Base-by-base conservation (phyloP, 345 rosid species). In the Syzygium oleosum region DNA sequence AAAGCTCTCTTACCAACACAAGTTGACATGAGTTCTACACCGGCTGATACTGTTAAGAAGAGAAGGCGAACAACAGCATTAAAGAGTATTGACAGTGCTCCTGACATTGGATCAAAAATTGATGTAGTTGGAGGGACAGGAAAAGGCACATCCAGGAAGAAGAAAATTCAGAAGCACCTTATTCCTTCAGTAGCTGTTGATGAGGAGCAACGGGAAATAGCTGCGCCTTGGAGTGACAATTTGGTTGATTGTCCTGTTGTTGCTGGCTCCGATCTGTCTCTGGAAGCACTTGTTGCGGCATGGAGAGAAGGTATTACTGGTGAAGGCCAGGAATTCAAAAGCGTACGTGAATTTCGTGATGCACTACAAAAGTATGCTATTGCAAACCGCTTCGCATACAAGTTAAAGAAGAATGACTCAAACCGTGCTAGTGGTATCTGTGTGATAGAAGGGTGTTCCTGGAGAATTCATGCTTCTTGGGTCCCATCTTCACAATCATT, bases 241-340 rank as follows among this genome's bases (percentile, higher is more conserved):
- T 85, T 85, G n/a, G 63, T 85, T 31, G 86, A 53, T 15, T 85
- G 58, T 54, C n/a, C 86, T 85, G 46, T 85, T 54, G 86, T 85
- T 73, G 83, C 83, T 73, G 49, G 46, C 84, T 85, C 46, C 23
- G 89, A 91, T 88, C 93, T 80, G 89, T 87, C 95, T 38, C 84
- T 90, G 19, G 93, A 91, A 87, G 88, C 91, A 86, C 86, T 91
- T 86, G 92, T 97, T 87, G 95, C 95, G 53, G 90, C 92, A 19
- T 97, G 99, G 99, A 97, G 93, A 91, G 92, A 90, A 84, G 93
- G 95, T 89, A 97, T 97, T 65, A 92, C 94, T 8, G 99, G 98
- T 85, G 96, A 93, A 38, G 98, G 98, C 88, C 99, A 97, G 92
- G 99, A 97, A 52, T 97, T 97, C 88, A 90, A 91, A 85, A 91